phyloP scores from a whole-genome alignment of 2,329 filamentous ascomycete species.

The Talaromyces atroroseus region DNA sequence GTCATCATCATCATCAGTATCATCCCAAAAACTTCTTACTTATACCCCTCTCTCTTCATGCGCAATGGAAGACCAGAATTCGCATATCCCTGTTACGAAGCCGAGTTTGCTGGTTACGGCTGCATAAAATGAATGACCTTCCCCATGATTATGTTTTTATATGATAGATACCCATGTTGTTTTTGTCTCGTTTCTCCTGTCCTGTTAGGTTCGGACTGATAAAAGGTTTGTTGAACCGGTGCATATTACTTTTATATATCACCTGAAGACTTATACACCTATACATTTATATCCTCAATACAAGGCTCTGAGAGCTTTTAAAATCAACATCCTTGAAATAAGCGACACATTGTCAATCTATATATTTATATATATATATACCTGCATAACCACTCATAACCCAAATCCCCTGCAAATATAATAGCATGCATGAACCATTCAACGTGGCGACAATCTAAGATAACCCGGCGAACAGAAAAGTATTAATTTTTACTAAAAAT shows the following conservation, averaged over 20 bases:
- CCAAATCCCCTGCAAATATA: no score
- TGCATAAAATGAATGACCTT: constrained; percentile 16
- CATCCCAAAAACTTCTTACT: background rate
- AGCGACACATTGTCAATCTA: no score
- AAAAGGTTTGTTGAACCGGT: background rate
- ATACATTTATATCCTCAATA: background rate
- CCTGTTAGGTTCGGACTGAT: background rate
- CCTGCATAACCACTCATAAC: background rate
- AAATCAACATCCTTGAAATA: no score
- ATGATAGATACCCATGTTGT: constrained; percentile 11
- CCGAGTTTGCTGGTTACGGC: constrained; percentile 27
- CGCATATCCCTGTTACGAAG: background rate
- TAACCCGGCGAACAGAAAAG: background rate
- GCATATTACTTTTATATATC: background rate
- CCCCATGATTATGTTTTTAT: background rate
- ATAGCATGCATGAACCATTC: no score
- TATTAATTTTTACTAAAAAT: background rate
- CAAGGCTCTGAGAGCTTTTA: no score
- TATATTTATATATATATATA: no score
- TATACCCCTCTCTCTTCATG: background rate
- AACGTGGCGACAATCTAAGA: no score
- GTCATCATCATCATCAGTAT: background rate
- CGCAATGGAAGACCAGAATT: background rate
- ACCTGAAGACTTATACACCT: no score
- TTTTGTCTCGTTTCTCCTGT: background rate